Conservation (phyloP, 148 eudicot genomes). For the Vaccinium macrocarpon region DNA sequence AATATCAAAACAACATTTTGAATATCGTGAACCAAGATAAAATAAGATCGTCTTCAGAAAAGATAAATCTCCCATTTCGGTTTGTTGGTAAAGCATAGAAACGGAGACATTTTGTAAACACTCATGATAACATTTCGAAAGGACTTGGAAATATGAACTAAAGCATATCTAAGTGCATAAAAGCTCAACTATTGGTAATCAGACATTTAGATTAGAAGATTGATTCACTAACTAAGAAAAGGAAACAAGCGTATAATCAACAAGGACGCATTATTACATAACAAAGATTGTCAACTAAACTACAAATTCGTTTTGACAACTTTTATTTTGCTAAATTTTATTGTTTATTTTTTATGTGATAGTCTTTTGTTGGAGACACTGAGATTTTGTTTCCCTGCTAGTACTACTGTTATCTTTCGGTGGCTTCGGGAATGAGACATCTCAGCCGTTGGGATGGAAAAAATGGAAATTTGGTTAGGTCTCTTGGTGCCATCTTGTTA, state of each 20-base stretch:
- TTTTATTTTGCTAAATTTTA: neutral
- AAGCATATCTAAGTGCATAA: neutral
- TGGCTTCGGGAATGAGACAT: no score
- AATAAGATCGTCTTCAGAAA: neutral
- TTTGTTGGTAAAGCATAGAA: neutral
- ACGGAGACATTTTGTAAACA: neutral
- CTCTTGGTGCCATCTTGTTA: no score
- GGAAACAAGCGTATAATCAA: neutral
- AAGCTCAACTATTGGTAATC: neutral
- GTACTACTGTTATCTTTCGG: no score
- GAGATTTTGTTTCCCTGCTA: no score
- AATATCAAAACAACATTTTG: neutral
- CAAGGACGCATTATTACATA: neutral
- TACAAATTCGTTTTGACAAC: neutral
- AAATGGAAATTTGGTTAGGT: neutral
- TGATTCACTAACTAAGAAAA: neutral
- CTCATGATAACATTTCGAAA: neutral
- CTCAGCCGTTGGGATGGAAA: neutral
- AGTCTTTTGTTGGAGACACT: no score
- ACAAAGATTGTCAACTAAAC: no score
- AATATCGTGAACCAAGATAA: neutral
- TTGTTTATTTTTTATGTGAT: neutral
- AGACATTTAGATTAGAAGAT: neutral
- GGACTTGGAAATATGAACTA: neutral
- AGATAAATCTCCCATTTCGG: neutral